These are phyloP conservation scores for Rosa lucieae DNA, from an alignment of 306 rosid species.

Conservation along the genomic window DNA sequence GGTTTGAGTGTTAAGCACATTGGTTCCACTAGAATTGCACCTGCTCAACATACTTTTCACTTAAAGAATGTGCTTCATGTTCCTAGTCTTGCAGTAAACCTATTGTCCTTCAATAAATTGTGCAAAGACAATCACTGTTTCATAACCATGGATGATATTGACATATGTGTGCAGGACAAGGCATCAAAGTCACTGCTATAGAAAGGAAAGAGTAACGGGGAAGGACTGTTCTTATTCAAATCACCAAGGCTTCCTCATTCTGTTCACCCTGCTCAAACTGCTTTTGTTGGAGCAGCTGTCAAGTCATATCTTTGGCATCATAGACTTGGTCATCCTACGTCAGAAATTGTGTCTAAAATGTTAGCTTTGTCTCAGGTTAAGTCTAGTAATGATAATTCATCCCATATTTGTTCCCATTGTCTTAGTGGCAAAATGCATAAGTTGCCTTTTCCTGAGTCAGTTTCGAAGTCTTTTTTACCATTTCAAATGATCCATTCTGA, in stretches of 20 bases:
- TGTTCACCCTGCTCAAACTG: background rate
- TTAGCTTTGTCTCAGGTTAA: background rate
- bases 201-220: background rate
- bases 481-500: background rate
- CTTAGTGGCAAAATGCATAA: background rate
- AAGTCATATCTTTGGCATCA: background rate
- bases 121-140: background rate
- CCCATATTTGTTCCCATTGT: background rate
- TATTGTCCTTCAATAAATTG: background rate
- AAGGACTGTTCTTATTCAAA: background rate
- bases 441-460: background rate
- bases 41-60: too few species aligned
- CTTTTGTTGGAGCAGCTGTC: background rate
- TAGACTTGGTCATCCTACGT: background rate
- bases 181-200: accelerated
- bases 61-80: background rate
- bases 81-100: background rate
- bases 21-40: background rate
- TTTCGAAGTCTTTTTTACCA: background rate
- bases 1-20: background rate
- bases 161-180: background rate
- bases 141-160: background rate
- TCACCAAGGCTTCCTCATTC: background rate
- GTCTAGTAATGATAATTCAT: background rate
- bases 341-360: background rate